Evolutionary conservation across 345 rosid genomes (phyloP).

Genomic region (Rhizophora mangle): DNA sequence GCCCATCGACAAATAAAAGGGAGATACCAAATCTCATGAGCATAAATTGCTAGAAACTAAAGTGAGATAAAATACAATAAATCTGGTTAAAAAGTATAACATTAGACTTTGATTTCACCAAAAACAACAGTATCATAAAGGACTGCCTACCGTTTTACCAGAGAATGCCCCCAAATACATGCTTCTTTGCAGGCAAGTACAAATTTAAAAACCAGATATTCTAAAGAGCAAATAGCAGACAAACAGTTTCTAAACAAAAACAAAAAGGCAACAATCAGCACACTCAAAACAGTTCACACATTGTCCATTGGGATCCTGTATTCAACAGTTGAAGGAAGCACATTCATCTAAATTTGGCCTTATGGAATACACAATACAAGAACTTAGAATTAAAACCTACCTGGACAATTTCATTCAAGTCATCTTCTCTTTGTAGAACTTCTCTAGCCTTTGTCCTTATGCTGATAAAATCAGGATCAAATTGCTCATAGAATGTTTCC

Average conservation of each 20-base stretch:
- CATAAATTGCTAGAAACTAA: background rate
- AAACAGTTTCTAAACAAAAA: background rate
- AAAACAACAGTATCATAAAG: too few relatives aligned
- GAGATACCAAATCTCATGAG: background rate
- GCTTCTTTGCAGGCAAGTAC: too few relatives aligned
- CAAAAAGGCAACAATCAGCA: background rate
- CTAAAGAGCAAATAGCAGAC: background rate
- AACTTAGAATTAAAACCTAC: conserved; percentile 33
- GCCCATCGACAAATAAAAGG: conserved; percentile 3
- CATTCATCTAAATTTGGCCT: background rate
- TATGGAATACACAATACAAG: background rate
- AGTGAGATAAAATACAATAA: too few relatives aligned
- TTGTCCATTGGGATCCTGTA: conserved; percentile 2
- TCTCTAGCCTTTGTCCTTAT: conserved; percentile 98
- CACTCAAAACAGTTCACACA: background rate
- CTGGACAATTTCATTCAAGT: conserved; percentile 97
- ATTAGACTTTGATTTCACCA: too few relatives aligned
- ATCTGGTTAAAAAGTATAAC: too few relatives aligned
- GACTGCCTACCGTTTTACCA: too few relatives aligned
- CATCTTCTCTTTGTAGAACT: conserved; percentile 99
- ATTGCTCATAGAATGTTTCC: conserved; percentile 93
- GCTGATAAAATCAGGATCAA: conserved; percentile 94
- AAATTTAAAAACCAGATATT: background rate
- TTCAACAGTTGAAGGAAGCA: background rate
- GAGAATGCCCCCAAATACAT: too few relatives aligned